Percentiles rank a stretch among this genome's conserved stretches.
phyloP scores from a whole-genome alignment of 202 grass and related monocot genomes.

The Setaria italica region DNA sequence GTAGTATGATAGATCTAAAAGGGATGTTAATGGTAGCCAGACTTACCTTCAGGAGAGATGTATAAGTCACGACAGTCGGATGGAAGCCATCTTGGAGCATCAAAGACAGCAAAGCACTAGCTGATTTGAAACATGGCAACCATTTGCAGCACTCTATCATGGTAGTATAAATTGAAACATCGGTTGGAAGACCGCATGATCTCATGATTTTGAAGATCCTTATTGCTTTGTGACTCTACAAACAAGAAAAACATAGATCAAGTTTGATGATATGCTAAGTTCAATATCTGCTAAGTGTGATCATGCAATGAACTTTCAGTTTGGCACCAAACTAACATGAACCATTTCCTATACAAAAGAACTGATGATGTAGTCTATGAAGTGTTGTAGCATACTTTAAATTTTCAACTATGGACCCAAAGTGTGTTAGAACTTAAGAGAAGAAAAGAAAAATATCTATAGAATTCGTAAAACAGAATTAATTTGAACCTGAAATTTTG shows the following conservation, averaged over 20 bases:
- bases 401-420: background rate
- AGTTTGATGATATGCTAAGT: background rate
- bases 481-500: background rate
- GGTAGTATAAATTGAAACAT: conserved; percentile 70
- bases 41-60: conserved; percentile 59
- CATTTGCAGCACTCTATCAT: conserved; percentile 89
- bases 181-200: conserved; percentile 53
- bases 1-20: conserved; percentile 37
- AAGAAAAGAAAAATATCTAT: background rate
- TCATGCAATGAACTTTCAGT: conserved; percentile 25
- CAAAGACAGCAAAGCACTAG: conserved; percentile 70
- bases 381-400: background rate
- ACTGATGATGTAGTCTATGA: background rate
- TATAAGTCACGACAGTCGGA: conserved; percentile 61
- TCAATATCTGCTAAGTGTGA: conserved; percentile 12
- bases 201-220: conserved; percentile 81
- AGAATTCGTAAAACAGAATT: background rate
- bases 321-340: background rate
- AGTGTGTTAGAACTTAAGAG: background rate
- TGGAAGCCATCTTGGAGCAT: conserved; percentile 80
- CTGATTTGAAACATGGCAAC: conserved; percentile 63
- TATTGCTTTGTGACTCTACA: conserved; percentile 68
- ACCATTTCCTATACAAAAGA: background rate
- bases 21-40: conserved; percentile 6
- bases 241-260: conserved; percentile 46